Evolutionary conservation across 1,139 yeast genomes (phyloP), one percentile per base, ranked within the genome.

Genomic region (Yamadazyma friedrichii): DNA sequence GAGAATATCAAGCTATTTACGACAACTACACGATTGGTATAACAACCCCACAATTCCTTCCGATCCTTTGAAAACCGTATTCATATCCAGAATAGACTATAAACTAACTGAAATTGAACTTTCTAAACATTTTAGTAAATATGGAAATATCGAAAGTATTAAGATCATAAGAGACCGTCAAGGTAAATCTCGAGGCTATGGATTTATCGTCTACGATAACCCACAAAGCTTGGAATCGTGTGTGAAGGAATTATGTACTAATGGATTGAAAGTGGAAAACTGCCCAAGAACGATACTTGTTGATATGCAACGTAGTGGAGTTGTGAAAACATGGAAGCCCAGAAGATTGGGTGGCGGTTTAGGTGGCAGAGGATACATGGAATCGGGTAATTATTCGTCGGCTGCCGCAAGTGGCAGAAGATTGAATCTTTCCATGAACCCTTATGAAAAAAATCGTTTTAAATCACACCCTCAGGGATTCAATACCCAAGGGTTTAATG

Each of bases 221-320:
- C 84, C 76, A 41, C 54, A 61, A 13, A 86, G 78, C 52, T 84
- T 85, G 47, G 73, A 70, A 44, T 59, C 44, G 47, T 89, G 94
- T 11, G 71, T 76, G n/a, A 67, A 72, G 27, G 81, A 74, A 31
- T 74, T 79, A 28, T 78, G 83, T 25, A 80, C 88, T 1, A 59
- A 78, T 20, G 77, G 78, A 0, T 42, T 71, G n/a, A 61, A 62
- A 33, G 51, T 68, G 4, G 35, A 32, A 2, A 36, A 33, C 1
- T 20, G 17, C 3, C 32, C 36, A 2, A 65, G 89, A 34, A 67
- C 74, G 5, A 70, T 85, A 3, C 61, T 88, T 16, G 88, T 86
- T 1, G 98, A 93, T 58, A 80, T 83, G 24, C 98, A 89, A 56
- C 67, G 97, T 42, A 95, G 95, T 1, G 65, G 97, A 28, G 65